A percentile compares a stretch with the other conserved stretches of the same genome.
phyloP scores from a whole-genome alignment of 2,329 filamentous ascomycete species.

The Tolypocladium cylindrosporum region DNA sequence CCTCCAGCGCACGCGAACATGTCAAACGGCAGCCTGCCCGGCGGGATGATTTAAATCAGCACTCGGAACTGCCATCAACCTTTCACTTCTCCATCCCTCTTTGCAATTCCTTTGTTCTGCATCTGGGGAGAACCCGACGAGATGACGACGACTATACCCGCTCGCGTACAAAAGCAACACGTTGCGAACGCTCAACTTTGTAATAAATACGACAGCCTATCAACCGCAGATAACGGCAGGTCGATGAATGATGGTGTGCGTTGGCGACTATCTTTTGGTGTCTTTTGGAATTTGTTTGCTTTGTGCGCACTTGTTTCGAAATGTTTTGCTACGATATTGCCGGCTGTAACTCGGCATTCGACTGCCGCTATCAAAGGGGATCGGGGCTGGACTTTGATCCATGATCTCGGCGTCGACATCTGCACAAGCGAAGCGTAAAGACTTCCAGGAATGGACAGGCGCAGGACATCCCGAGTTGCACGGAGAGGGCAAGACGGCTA shows the following conservation, averaged over 20 bases:
- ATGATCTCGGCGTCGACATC: slow-evolving; percentile 7
- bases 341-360: not conserved
- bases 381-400: slow-evolving; percentile 23
- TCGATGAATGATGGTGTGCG: not conserved
- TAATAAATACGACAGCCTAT: slow-evolving; percentile 6
- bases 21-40: slow-evolving; percentile 23
- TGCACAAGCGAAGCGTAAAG: slow-evolving; percentile 2
- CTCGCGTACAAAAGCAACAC: not conserved
- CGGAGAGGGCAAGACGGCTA: not conserved
- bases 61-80: not conserved
- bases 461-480: not conserved
- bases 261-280: slow-evolving; percentile 1
- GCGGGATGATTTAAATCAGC: slow-evolving; percentile 33
- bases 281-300: slow-evolving; percentile 4
- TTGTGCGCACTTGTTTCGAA: not conserved
- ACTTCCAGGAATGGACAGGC: slow-evolving; percentile 4
- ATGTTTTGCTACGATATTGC: not conserved
- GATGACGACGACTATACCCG: slow-evolving; percentile 1
- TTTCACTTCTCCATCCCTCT: not conserved
- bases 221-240: not conserved
- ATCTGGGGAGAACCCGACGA: not conserved
- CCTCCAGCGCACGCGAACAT: slow-evolving; percentile 16
- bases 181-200: not conserved
- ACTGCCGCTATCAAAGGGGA: not conserved
- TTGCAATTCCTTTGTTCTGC: not conserved